These are phyloP conservation scores for Cadophora gregata DNA, from an alignment of 2,329 filamentous ascomycete species.

Conservation along the genomic window DNA sequence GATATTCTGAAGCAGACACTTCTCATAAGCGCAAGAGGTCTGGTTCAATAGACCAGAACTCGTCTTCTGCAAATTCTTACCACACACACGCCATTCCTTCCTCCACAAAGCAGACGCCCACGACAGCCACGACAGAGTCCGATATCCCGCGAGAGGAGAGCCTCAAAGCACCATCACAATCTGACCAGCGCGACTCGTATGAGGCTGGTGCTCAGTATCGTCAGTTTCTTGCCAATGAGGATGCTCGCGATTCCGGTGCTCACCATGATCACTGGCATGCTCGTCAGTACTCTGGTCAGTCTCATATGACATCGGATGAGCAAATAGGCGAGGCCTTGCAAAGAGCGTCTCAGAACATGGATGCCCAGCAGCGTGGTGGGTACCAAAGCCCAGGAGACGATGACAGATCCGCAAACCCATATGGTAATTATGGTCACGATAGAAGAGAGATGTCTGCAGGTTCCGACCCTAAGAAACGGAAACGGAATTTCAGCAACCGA, in stretches of 20 bases:
- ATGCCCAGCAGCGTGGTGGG: constrained; percentile 46
- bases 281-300: constrained; percentile 49
- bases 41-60: constrained; percentile 58
- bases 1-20: constrained; percentile 45
- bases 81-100: constrained; percentile 45
- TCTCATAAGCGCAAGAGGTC: constrained; percentile 75
- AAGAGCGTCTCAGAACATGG: constrained; percentile 51
- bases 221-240: constrained; percentile 36
- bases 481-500: constrained; percentile 88
- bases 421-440: constrained; percentile 45
- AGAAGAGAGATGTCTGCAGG: constrained; percentile 50
- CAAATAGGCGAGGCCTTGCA: constrained; percentile 58
- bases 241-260: constrained; percentile 31
- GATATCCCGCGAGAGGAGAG: constrained; percentile 52
- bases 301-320: constrained; percentile 54
- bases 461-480: constrained; percentile 71
- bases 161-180: constrained; percentile 51
- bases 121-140: constrained; percentile 44
- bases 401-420: constrained; percentile 45
- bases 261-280: constrained; percentile 39
- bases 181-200: constrained; percentile 46
- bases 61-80: constrained; percentile 45
- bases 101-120: constrained; percentile 45
- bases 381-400: constrained; percentile 48
- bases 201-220: constrained; percentile 37